These are phyloP conservation scores for Mortierella polycephala DNA, from an alignment of 371 early-diverging fungal genomes.

Conservation along the genomic window DNA sequence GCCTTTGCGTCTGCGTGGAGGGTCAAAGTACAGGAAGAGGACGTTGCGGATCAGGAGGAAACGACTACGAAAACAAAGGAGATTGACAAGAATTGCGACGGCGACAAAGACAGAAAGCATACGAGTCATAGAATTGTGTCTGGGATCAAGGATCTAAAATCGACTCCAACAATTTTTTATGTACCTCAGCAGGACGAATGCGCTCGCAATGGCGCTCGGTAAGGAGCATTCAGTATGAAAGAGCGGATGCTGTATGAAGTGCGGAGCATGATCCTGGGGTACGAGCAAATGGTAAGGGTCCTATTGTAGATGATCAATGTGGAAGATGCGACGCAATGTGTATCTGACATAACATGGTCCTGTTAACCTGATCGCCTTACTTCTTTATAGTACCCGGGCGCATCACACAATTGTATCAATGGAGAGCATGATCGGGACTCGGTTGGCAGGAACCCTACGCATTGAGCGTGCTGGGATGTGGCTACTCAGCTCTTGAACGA, in stretches of 20 bases:
- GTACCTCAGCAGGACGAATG: constrained; percentile 50
- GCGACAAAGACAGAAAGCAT: not conserved
- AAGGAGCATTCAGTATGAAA: not conserved
- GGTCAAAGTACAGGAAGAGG: too few relatives aligned
- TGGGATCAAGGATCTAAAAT: not conserved
- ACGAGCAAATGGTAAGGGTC: constrained; percentile 25
- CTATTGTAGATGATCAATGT: not conserved
- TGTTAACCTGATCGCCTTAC: not conserved
- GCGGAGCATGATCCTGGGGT: constrained; percentile 20
- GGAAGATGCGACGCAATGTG: not conserved
- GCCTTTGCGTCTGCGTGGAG: too few relatives aligned
- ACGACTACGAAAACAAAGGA: too few relatives aligned
- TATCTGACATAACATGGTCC: too few relatives aligned
- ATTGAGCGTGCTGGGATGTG: constrained; percentile 42
- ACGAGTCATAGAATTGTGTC: not conserved
- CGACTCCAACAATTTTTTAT: constrained; percentile 30
- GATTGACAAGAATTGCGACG: not conserved
- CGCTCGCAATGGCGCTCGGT: constrained; percentile 46
- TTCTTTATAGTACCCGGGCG: constrained; percentile 23
- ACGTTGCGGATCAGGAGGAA: too few relatives aligned
- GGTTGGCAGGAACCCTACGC: constrained; percentile 39
- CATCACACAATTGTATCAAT: constrained; percentile 44
- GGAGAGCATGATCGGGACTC: constrained; percentile 39
- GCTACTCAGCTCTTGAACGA: constrained; percentile 33
- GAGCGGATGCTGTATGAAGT: too few relatives aligned